Conservation (phyloP, 2,329 filamentous ascomycete species). For the Fusarium anguioides region DNA sequence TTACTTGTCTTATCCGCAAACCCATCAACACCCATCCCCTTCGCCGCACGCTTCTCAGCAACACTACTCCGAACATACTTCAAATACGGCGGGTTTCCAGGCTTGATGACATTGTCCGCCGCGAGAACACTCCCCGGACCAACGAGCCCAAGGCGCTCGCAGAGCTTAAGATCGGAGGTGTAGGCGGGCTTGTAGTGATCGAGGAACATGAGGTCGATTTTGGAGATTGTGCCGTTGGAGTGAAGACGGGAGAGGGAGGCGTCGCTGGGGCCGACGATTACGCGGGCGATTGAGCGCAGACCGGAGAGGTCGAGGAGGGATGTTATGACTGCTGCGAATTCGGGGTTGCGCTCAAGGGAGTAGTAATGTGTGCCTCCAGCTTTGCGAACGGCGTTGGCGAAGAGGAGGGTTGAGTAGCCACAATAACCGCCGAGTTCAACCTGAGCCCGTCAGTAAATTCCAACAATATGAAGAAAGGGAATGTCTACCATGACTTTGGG, state of each 20-base stretch:
- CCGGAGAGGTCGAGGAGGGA: conserved; percentile 80
- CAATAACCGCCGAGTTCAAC: conserved; percentile 85
- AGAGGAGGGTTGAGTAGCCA: conserved; percentile 83
- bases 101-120: conserved; percentile 77
- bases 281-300: conserved; percentile 74
- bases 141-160: conserved; percentile 76
- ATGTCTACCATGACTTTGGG: conserved; percentile 70
- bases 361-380: conserved; percentile 74
- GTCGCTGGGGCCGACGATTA: conserved; percentile 76
- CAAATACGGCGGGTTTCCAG: conserved; percentile 76
- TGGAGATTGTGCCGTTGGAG: conserved; percentile 61
- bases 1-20: conserved; percentile 58
- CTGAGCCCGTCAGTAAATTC: conserved; percentile 23
- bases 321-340: conserved; percentile 76
- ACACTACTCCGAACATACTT: conserved; percentile 76
- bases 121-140: conserved; percentile 70
- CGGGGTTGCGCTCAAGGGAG: conserved; percentile 78
- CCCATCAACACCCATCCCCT: conserved; percentile 51
- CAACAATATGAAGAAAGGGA: neutral
- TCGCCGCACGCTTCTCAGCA: conserved; percentile 64
- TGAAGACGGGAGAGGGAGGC: conserved; percentile 72
- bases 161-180: conserved; percentile 78
- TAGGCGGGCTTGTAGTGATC: conserved; percentile 86
- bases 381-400: conserved; percentile 72
- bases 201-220: conserved; percentile 79